phyloP scores from a whole-genome alignment of 768 basidiomycete species.

The Lentinula lateritia region DNA sequence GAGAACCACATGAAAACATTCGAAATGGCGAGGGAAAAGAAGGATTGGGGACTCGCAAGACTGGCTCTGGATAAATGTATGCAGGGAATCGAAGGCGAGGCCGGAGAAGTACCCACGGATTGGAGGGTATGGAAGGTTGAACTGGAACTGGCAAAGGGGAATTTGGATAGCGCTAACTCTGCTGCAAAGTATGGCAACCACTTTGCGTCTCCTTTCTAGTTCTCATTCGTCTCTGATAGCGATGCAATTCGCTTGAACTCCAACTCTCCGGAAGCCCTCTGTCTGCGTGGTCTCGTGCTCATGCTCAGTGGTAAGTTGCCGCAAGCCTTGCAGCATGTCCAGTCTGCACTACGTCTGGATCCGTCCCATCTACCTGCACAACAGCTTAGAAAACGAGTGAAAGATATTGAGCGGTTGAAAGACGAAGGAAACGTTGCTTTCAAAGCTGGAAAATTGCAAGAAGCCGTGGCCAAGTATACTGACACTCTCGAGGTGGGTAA shows the following conservation, averaged over 20 bases:
- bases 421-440: constrained; percentile 82
- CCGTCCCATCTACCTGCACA: constrained; percentile 71
- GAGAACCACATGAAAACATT: constrained; percentile 65
- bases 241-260: constrained; percentile 69
- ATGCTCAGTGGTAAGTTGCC: constrained; percentile 70
- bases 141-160: constrained; percentile 65
- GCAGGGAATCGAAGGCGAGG: constrained; percentile 69
- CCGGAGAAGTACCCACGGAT: constrained; percentile 66
- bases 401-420: constrained; percentile 76
- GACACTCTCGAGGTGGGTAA: constrained; percentile 61
- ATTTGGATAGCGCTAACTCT: constrained; percentile 66
- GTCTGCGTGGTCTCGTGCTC: constrained; percentile 72
- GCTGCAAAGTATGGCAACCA: constrained; percentile 62
- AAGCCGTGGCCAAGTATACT: constrained; percentile 65
- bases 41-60: constrained; percentile 74
- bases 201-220: not conserved
- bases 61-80: constrained; percentile 77
- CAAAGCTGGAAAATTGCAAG: constrained; percentile 50
- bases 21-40: constrained; percentile 44
- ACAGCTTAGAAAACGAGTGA: constrained; percentile 69
- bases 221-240: constrained; percentile 28
- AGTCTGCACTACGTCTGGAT: constrained; percentile 70
- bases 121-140: constrained; percentile 82
- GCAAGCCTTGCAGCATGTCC: constrained; percentile 65
- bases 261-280: constrained; percentile 75